Evolutionary conservation across 495 filamentous ascomycete species (phyloP).

Genomic region (Penicillium ochrochloron): DNA sequence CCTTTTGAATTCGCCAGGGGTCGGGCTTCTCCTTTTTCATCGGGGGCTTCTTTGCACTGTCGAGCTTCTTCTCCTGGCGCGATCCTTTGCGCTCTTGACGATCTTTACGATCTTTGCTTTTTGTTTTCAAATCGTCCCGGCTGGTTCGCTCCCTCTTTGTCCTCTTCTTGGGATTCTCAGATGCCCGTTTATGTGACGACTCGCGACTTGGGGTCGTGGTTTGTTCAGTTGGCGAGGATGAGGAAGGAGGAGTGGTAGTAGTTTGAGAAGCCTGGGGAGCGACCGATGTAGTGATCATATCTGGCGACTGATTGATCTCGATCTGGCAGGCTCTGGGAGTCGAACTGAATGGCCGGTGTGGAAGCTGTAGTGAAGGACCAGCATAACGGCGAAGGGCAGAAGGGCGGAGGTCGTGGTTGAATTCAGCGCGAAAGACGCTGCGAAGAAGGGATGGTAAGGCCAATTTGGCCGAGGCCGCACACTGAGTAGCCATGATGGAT

Average conservation of each 20-base stretch:
- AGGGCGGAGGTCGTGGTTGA: slow-evolving; percentile 20
- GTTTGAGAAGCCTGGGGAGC: neutral
- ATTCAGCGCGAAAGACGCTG: slow-evolving; percentile 31
- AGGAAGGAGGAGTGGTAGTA: neutral
- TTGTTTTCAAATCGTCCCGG: neutral
- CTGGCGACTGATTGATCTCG: neutral
- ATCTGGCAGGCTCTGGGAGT: slow-evolving; percentile 3
- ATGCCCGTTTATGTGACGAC: neutral
- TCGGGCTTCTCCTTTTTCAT: slow-evolving; percentile 48
- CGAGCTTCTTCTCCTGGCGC: slow-evolving; percentile 16
- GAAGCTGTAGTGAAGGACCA: slow-evolving; percentile 9
- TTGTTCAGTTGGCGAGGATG: slow-evolving; percentile 2
- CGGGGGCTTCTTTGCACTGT: slow-evolving; percentile 10
- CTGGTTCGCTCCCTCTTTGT: neutral
- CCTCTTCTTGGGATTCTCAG: neutral
- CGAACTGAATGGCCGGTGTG: slow-evolving; percentile 25
- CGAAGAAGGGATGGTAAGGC: slow-evolving; percentile 32
- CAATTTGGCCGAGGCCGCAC: slow-evolving; percentile 31
- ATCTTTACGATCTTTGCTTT: neutral
- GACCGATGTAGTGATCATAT: neutral
- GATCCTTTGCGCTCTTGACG: slow-evolving; percentile 1
- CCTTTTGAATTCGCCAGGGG: slow-evolving; percentile 74
- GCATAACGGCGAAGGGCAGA: slow-evolving; percentile 2
- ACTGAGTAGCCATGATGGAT: slow-evolving; percentile 27
- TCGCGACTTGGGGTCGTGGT: neutral